Conservation (phyloP, 2,329 filamentous ascomycete species). For the Epichloe amarillans region DNA sequence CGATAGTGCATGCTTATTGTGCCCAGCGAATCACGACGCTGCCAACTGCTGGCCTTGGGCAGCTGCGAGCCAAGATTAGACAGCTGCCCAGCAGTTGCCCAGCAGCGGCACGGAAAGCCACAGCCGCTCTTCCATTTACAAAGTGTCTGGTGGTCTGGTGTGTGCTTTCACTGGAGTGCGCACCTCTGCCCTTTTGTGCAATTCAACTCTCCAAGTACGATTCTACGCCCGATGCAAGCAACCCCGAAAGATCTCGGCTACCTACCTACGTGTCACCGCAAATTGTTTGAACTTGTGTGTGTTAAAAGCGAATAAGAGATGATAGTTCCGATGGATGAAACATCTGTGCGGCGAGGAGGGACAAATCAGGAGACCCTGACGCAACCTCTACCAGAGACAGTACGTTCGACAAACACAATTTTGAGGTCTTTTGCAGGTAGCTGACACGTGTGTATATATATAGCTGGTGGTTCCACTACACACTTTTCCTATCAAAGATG, state of each 20-base stretch:
- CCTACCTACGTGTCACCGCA: too few relatives aligned
- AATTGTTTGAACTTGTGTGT: too few relatives aligned
- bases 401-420: not conserved
- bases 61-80: not conserved
- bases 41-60: not conserved
- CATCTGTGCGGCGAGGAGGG: too few relatives aligned
- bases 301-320: too few relatives aligned
- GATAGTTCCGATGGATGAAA: not conserved
- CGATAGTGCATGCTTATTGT: not conserved
- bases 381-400: not conserved
- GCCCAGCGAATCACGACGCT: not conserved
- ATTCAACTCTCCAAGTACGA: not conserved
- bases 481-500: slow-evolving; percentile 12
- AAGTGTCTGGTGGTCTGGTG: not conserved
- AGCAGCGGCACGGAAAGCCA: not conserved
- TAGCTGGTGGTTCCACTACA: slow-evolving; percentile 6
- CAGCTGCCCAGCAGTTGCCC: not conserved
- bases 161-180: too few relatives aligned
- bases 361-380: too few relatives aligned
- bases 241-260: too few relatives aligned
- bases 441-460: not conserved
- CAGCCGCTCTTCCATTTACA: not conserved
- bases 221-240: too few relatives aligned
- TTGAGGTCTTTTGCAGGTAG: not conserved
- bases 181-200: too few relatives aligned